Base-by-base conservation (phyloP, 2,329 filamentous ascomycete species). In the Pseudogymnoascus sp. region DNA sequence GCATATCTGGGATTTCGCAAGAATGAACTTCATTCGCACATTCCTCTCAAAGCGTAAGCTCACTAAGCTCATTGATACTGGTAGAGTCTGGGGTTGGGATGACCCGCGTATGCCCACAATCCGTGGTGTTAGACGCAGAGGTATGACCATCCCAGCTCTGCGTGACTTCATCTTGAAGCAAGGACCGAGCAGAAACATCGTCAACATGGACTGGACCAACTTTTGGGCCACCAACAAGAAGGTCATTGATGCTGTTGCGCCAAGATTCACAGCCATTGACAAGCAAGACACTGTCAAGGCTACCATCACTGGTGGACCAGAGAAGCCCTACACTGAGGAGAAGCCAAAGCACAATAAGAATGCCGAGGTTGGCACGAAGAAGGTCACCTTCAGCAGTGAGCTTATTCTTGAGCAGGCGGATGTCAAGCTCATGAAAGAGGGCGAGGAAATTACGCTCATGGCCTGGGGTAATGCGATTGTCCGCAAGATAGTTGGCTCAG, bases 381-480 rank as follows among this genome's bases (percentile, higher is more conserved):
- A 90, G 76, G 90, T 96, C 4, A 81, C 85, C 25, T 95, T 87
- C 74, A 89, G 88, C 71, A 82, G 83, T 62, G 82, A 86, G 64
- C 79, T 97, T 66, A 78, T 94, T 63, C 78, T 97, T 59, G 93
- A 97, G 72, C 93, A 97, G 75, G 88, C 82, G 50, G 93, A 97
- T 69, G 90, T 88, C 64, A 87, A 87, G 73, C 83, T 82, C 25
- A 95, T 97, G 76, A 88, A 85, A 68, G 81, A 88, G 63, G 86
- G 88, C 71, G 93, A 97, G 78, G 92, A 97, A 75, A 90, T 97
- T 69, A 97, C 93, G 0, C 81, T 97, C 41, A 97, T 97, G 93
- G 89, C 89, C 74, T 97, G 93, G 93, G 94, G 93, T 68, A 95
- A 96, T 70, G 90, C 89, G 11, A 84, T 92, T 66, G 88, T 94